These are phyloP conservation scores for Vitis riparia DNA, from an alignment of 164 flowering plant species.

Conservation along the genomic window DNA sequence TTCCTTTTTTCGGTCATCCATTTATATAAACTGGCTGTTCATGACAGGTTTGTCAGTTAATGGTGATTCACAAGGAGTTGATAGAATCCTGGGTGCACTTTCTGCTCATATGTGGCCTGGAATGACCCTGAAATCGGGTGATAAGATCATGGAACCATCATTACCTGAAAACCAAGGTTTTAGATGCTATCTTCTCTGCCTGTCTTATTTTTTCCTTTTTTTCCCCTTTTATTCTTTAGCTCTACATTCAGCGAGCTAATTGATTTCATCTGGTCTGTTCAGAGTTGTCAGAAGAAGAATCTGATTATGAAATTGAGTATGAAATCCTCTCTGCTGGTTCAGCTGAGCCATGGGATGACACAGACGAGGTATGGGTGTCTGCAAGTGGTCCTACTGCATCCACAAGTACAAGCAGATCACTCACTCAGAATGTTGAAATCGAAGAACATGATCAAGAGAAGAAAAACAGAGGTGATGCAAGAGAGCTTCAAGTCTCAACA, in stretches of 20 bases:
- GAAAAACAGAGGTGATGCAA: slow-evolving; percentile 7
- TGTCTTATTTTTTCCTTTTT: background rate
- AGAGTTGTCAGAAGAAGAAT: slow-evolving; percentile 80
- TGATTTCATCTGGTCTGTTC: slow-evolving; percentile 6
- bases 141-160: slow-evolving; percentile 48
- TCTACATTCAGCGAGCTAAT: background rate
- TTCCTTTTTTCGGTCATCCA: background rate
- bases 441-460: slow-evolving; percentile 16
- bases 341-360: slow-evolving; percentile 79
- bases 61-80: slow-evolving; percentile 95
- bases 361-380: slow-evolving; percentile 64
- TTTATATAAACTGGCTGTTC: slow-evolving; percentile 4
- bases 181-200: background rate
- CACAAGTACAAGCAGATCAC: slow-evolving; percentile 9
- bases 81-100: slow-evolving; percentile 76
- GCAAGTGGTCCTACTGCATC: slow-evolving; percentile 29
- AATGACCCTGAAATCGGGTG: slow-evolving; percentile 81
- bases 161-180: slow-evolving; percentile 57
- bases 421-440: slow-evolving; percentile 14
- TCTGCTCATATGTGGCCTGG: slow-evolving; percentile 99
- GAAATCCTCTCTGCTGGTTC: slow-evolving; percentile 78
- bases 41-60: slow-evolving; percentile 76
- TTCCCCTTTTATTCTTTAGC: slow-evolving; percentile 3
- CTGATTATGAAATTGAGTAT: slow-evolving; percentile 79
- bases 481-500: slow-evolving; percentile 31